Conservation (phyloP, 2,329 filamentous ascomycete genomes). For the Neofusicoccum kwambonambiense region DNA sequence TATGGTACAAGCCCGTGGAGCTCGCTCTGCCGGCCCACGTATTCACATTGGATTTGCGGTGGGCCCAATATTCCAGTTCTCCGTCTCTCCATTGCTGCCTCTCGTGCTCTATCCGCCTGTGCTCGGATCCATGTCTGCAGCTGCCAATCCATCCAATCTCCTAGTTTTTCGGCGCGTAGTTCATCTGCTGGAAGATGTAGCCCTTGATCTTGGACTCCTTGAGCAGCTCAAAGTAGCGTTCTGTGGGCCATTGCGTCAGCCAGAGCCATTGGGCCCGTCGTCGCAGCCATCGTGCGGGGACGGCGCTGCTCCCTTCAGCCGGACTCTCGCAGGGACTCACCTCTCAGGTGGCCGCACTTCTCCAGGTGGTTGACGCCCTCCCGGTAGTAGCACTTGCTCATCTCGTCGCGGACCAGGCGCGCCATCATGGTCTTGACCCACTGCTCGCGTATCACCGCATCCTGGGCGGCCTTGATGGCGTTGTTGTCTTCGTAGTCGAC, state of each 20-base stretch:
- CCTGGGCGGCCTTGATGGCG: constrained; percentile 77
- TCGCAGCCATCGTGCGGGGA: constrained; percentile 19
- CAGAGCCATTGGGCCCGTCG: background rate
- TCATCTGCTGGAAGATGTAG: constrained; percentile 65
- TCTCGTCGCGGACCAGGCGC: constrained; percentile 74
- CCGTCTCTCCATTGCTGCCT: background rate
- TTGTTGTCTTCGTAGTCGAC: constrained; percentile 84
- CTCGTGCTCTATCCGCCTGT: background rate
- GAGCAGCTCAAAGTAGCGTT: constrained; percentile 75
- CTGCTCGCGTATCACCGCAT: constrained; percentile 79
- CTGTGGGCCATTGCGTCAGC: constrained; percentile 44
- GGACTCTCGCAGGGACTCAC: constrained; percentile 50
- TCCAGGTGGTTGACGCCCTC: constrained; percentile 86
- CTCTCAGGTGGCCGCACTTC: constrained; percentile 79
- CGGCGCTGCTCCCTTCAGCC: no score
- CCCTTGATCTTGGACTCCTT: constrained; percentile 76
- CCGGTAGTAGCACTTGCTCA: constrained; percentile 80
- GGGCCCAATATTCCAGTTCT: background rate
- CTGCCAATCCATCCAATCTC: background rate
- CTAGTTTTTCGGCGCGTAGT: constrained; percentile 5
- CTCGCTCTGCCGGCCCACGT: constrained; percentile 1
- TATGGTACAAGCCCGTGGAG: constrained; percentile 10
- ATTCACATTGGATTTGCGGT: background rate
- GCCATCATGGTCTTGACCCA: constrained; percentile 92
- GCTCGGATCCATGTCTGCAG: background rate